Conservation (phyloP, 2,329 filamentous ascomycete genomes). For the Alternaria novae-zelandiae region DNA sequence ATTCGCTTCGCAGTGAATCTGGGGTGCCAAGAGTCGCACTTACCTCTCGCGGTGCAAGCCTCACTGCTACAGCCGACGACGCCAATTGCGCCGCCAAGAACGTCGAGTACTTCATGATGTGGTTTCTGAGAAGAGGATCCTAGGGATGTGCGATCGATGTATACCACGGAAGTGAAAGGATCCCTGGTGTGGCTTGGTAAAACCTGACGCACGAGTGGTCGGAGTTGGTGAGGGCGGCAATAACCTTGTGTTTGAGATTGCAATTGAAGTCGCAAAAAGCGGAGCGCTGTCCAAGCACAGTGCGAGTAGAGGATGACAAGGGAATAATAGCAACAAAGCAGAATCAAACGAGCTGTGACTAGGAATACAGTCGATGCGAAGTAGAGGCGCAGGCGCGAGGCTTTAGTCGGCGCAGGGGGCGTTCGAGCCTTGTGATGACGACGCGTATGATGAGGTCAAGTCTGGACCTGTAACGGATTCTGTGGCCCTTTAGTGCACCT, state of each 20-base stretch:
- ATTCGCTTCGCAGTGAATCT: conserved; percentile 21
- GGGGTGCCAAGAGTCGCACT: conserved; percentile 36
- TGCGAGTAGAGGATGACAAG: not conserved
- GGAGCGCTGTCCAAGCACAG: not conserved
- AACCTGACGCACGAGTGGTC: conserved; percentile 22
- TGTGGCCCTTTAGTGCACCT: conserved; percentile 10
- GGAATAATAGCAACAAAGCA: conserved; percentile 1
- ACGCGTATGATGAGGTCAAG: conserved; percentile 22
- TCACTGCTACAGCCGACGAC: conserved; percentile 36
- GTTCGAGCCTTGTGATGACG: conserved; percentile 15
- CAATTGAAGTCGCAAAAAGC: not conserved
- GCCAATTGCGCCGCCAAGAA: conserved; percentile 38
- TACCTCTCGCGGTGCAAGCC: conserved; percentile 44
- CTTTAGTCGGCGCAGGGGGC: conserved; percentile 9
- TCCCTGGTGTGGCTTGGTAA: conserved; percentile 5
- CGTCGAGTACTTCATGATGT: conserved; percentile 40
- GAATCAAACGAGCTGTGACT: conserved; percentile 2
- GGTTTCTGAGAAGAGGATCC: not conserved
- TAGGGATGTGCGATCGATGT: conserved; percentile 13
- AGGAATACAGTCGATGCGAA: not conserved
- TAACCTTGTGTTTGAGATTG: not conserved
- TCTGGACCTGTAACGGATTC: conserved; percentile 11
- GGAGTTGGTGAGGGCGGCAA: conserved; percentile 8
- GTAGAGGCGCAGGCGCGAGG: conserved; percentile 1
- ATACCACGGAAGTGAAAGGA: not conserved